Percentiles rank a stretch among this genome's conserved stretches.
phyloP scores from a whole-genome alignment of 1,284 basidiomycete genomes.

The Golubevia pallescens region DNA sequence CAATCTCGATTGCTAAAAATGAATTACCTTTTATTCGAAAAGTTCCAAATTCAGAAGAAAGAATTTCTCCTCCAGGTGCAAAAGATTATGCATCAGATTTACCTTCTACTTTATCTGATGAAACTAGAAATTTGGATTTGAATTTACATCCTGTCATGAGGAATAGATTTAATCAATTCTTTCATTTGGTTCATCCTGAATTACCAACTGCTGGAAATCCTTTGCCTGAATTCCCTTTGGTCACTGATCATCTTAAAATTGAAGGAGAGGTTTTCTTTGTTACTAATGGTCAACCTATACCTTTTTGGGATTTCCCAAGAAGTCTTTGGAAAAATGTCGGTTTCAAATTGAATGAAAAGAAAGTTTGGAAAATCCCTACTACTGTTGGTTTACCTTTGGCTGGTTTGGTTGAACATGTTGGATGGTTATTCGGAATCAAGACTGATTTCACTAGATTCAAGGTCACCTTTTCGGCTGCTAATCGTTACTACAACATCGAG shows the following conservation, averaged over 20 bases:
- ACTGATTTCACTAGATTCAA: constrained; percentile 89
- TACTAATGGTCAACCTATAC: constrained; percentile 59
- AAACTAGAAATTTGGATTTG: constrained; percentile 28
- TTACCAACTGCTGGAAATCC: constrained; percentile 43
- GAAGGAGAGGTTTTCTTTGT: constrained; percentile 61
- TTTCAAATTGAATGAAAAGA: constrained; percentile 25
- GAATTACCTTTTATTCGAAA: background rate
- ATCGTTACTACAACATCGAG: constrained; percentile 92
- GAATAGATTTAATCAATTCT: constrained; percentile 60
- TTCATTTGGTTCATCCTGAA: constrained; percentile 50
- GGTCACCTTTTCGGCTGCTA: constrained; percentile 72
- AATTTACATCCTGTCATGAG: constrained; percentile 52
- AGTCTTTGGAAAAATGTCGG: constrained; percentile 56
- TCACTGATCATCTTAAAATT: constrained; percentile 28
- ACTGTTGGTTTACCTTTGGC: constrained; percentile 76
- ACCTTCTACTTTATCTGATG: constrained; percentile 12
- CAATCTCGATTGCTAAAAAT: background rate
- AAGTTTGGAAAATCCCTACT: constrained; percentile 69
- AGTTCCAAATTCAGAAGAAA: background rate
- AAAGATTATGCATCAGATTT: constrained; percentile 6
- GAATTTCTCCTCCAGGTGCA: constrained; percentile 22
- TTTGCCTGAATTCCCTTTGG: constrained; percentile 23
- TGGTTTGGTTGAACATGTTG: constrained; percentile 76
- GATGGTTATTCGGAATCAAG: constrained; percentile 78
- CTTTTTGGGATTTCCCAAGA: constrained; percentile 60